These are phyloP conservation scores for Austroboletus novae-zelandiae DNA, from an alignment of 1,284 basidiomycete genomes.

Conservation along the genomic window DNA sequence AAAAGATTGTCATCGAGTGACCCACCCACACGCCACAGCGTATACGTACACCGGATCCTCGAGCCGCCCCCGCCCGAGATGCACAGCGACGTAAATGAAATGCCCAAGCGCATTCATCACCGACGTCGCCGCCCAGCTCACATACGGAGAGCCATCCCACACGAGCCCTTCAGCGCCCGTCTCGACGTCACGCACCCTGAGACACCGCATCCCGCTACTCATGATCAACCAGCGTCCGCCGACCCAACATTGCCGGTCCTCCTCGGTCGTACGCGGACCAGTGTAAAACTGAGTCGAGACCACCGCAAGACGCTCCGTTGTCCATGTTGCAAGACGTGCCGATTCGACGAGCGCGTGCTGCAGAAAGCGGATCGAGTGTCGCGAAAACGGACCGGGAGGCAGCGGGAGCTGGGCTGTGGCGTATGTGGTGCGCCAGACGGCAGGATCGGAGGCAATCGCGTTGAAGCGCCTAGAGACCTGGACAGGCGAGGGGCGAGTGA, in stretches of 20 bases:
- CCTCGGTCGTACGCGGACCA: conserved; percentile 2
- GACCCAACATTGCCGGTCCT: conserved; percentile 14
- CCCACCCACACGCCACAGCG: neutral
- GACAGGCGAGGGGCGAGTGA: neutral
- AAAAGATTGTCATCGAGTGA: neutral
- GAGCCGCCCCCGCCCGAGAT: conserved; percentile 10
- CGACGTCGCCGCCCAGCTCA: conserved; percentile 11
- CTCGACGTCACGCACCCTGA: conserved; percentile 15
- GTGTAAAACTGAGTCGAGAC: conserved; percentile 5
- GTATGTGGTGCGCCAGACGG: conserved; percentile 16
- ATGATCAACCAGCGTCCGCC: conserved; percentile 17
- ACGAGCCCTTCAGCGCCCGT: conserved; percentile 12
- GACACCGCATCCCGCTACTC: conserved; percentile 11
- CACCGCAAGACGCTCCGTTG: conserved; percentile 8
- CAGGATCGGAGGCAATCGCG: conserved; percentile 9
- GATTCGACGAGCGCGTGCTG: conserved; percentile 19
- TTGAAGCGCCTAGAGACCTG: conserved; percentile 20
- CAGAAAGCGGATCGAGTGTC: conserved; percentile 17
- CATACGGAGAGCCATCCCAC: conserved; percentile 14
- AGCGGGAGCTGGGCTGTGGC: conserved; percentile 11
- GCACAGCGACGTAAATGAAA: conserved; percentile 16
- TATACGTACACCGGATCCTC: conserved; percentile 18
- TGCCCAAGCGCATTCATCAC: conserved; percentile 11
- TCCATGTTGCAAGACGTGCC: conserved; percentile 16
- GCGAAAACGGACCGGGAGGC: conserved; percentile 17